These are phyloP conservation scores for Colletotrichum sp. DNA, from an alignment of 2,329 filamentous ascomycete species.

Conservation along the genomic window DNA sequence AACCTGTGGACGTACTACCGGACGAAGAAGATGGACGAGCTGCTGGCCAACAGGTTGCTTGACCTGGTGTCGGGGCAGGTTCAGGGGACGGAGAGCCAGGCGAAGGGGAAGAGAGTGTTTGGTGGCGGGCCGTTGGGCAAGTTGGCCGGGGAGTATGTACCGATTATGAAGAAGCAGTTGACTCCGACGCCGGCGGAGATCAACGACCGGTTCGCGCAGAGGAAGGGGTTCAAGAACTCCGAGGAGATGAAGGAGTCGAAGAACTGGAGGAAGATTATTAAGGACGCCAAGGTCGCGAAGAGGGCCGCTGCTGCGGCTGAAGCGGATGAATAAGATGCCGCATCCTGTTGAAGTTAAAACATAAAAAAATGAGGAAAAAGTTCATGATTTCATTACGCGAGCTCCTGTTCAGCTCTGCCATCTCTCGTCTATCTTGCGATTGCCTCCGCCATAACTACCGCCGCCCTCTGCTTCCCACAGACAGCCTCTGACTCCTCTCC, in stretches of 20 bases:
- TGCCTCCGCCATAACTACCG: not conserved
- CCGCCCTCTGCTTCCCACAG: constrained; percentile 68
- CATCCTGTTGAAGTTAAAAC: not conserved
- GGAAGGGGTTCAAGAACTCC: constrained; percentile 60
- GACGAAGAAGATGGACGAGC: constrained; percentile 86
- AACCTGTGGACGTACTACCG: constrained; percentile 86
- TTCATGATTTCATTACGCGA: constrained; percentile 3
- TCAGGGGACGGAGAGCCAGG: not conserved
- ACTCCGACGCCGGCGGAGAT: constrained; percentile 57
- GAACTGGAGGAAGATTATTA: constrained; percentile 16
- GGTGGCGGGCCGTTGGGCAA: constrained; percentile 60
- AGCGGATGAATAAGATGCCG: not conserved
- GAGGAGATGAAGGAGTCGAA: constrained; percentile 48
- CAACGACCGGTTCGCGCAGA: constrained; percentile 67
- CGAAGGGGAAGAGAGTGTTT: constrained; percentile 44
- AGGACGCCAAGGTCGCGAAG: constrained; percentile 5
- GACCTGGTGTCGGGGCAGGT: constrained; percentile 57
- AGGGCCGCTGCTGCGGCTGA: not conserved
- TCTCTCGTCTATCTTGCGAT: constrained; percentile 32
- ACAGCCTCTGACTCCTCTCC: constrained; percentile 84
- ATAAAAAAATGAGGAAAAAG: not conserved
- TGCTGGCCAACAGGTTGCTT: constrained; percentile 77
- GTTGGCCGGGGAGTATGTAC: constrained; percentile 58
- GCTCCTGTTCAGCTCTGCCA: not conserved
- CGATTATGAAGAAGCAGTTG: constrained; percentile 55